phyloP scores from a whole-genome alignment of 305 asterid species.

The Euphrasia arctica region DNA sequence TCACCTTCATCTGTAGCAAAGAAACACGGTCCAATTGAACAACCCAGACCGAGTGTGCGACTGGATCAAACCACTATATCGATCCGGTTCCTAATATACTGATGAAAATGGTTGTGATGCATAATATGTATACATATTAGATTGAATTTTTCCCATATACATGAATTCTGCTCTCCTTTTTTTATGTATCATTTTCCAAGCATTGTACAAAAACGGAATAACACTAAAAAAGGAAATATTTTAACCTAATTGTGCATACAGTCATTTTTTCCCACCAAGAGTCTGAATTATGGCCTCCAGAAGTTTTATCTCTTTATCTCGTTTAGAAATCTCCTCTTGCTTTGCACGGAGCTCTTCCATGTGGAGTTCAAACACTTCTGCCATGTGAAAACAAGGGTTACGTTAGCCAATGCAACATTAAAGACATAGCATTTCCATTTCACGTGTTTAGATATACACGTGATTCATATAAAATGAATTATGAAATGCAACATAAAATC shows the following conservation, averaged over 20 bases:
- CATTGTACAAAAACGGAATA: slow-evolving; percentile 20
- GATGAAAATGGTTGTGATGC: slow-evolving; percentile 3
- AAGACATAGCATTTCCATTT: too few relatives aligned
- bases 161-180: slow-evolving; percentile 13
- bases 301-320: slow-evolving; percentile 84
- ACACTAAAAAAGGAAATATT: not conserved
- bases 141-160: slow-evolving; percentile 16
- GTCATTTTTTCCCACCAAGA: slow-evolving; percentile 70
- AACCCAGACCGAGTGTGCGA: too few relatives aligned
- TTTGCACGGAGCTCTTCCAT: slow-evolving; percentile 88
- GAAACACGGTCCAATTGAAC: too few relatives aligned
- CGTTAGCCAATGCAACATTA: not conserved
- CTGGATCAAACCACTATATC: too few relatives aligned
- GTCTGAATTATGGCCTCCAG: slow-evolving; percentile 95
- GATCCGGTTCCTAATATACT: not conserved
- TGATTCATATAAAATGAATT: not conserved
- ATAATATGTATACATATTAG: slow-evolving; percentile 2
- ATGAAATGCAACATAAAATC: not conserved
- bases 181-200: not conserved
- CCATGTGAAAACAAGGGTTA: slow-evolving; percentile 27
- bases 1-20: too few relatives aligned
- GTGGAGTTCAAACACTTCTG: slow-evolving; percentile 90
- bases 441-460: too few relatives aligned
- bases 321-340: slow-evolving; percentile 80
- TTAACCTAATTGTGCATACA: slow-evolving; percentile 31